Evolutionary conservation across 495 filamentous ascomycete species (phyloP), one percentile per base, ranked within the genome.

Genomic region (Rusavskia elegans): DNA sequence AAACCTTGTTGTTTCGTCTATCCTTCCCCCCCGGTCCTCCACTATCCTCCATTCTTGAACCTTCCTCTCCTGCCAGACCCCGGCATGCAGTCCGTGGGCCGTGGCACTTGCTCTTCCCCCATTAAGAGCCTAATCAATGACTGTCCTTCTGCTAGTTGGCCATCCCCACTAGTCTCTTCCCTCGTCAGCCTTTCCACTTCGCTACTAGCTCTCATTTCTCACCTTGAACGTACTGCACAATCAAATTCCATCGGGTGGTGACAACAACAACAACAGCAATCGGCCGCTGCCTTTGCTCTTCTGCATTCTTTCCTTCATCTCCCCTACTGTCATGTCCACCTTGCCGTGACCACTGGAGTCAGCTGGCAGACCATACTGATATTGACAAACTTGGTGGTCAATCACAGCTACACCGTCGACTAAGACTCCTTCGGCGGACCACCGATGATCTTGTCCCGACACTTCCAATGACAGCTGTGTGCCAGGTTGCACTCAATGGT

Each of bases 191-290:
- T 48, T 58, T 45, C 53, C 45, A 38, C 20, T 56, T 51, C 48
- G 51, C 49, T 48, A 59, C 57, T 59, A 59, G 57, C 57, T 50
- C 51, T 56, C 57, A 59, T 59, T 59, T 46, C 44, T 46, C 20
- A 46, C 44, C 50, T 55, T 27, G 27, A n/a, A 35, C 32, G 32
- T 13, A 30, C 50, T 46, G 44, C 23, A 46, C 44, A 46, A 46
- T 23, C 44, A 46, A 46, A 46, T 46, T 46, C 44, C 44, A 21
- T 46, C 23, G 5, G 40, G 40, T 42, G 14, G 40, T 21, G 20
- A 42, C 40, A 42, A 52, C 42, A 49, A 50, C 37, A 8, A 49
- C 39, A n/a, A n/a, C 25, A 29, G 17, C 50, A 45, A 29, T 29
- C 41, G 16, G n/a, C 39, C 25, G 39, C 17, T 38, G 27, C 17